A percentile compares a stretch with the other conserved stretches of the same genome.
Conservation (phyloP, 345 rosid genomes). For the Turritis glabra region DNA sequence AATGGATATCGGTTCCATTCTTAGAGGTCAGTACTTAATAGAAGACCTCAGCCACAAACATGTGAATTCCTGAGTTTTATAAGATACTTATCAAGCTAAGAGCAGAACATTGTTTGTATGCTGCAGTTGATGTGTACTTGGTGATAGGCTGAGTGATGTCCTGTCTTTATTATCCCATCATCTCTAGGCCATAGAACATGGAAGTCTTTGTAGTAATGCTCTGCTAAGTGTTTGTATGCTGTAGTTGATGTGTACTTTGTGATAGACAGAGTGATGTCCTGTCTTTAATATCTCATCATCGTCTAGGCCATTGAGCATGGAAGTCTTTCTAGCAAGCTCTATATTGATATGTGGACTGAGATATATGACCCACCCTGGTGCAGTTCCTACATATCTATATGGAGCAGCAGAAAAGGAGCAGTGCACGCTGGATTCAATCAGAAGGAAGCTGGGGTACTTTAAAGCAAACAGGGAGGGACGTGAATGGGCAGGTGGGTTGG, state of each 20-base stretch:
- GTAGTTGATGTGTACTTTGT: not conserved
- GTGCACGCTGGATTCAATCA: slow-evolving; percentile 71
- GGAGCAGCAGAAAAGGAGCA: slow-evolving; percentile 72
- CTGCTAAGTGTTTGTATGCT: too few species aligned
- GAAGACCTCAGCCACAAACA: not conserved
- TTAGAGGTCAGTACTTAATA: slow-evolving; percentile 56
- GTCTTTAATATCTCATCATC: not conserved
- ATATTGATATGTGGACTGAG: not conserved
- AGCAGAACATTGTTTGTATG: not conserved
- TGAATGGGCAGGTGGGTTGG: slow-evolving; percentile 73
- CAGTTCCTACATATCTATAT: slow-evolving; percentile 80
- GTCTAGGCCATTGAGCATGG: not conserved
- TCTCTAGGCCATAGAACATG: not conserved
- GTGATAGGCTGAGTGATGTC: not conserved
- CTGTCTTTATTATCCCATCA: not conserved
- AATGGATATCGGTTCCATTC: slow-evolving; percentile 61
- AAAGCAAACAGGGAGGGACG: slow-evolving; percentile 66
- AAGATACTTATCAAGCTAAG: not conserved
- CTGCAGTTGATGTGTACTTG: not conserved
- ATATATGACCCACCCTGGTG: slow-evolving; percentile 26
- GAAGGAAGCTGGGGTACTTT: slow-evolving; percentile 87
- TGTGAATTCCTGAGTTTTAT: not conserved
- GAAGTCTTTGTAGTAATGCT: too few species aligned
- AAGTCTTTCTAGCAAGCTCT: slow-evolving; percentile 10
- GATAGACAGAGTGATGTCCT: not conserved